These are phyloP conservation scores for Singerocomus rubriflavus DNA, from an alignment of 1,284 basidiomycete genomes.

Conservation along the genomic window DNA sequence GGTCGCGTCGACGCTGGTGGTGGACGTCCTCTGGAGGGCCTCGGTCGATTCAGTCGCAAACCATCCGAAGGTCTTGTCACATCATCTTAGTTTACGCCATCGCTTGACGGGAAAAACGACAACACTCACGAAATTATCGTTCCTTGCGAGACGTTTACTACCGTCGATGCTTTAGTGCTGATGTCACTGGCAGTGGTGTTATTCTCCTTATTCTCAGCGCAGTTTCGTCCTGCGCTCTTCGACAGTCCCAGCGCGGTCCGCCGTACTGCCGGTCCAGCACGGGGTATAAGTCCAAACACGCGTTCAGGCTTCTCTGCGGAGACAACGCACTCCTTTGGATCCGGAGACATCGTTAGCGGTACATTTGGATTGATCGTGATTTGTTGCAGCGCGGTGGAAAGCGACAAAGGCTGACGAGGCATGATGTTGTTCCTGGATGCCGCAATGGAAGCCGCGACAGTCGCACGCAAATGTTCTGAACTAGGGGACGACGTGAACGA, in stretches of 20 bases:
- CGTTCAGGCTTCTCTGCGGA: constrained; percentile 33
- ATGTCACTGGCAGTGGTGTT: constrained; percentile 13
- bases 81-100: background rate
- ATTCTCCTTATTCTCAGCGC: constrained; percentile 55
- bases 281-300: constrained; percentile 39
- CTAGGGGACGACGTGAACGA: constrained; percentile 41
- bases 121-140: constrained; percentile 53
- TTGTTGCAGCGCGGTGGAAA: constrained; percentile 22
- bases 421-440: constrained; percentile 3
- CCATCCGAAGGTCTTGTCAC: constrained; percentile 62
- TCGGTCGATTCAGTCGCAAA: constrained; percentile 62
- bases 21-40: constrained; percentile 34
- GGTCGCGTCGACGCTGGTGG: constrained; percentile 22
- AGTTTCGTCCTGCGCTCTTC: constrained; percentile 45
- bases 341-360: background rate
- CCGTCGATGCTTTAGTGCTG: constrained; percentile 1
- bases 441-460: constrained; percentile 29
- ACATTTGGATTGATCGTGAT: constrained; percentile 27
- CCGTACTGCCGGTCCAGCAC: constrained; percentile 53
- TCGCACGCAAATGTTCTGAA: constrained; percentile 36
- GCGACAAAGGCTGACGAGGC: constrained; percentile 7
- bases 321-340: constrained; percentile 9
- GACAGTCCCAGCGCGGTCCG: constrained; percentile 58
- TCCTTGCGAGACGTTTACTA: constrained; percentile 35
- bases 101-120: accelerated